phyloP scores from a whole-genome alignment of 345 rosid species.

The Camelina sativa region DNA sequence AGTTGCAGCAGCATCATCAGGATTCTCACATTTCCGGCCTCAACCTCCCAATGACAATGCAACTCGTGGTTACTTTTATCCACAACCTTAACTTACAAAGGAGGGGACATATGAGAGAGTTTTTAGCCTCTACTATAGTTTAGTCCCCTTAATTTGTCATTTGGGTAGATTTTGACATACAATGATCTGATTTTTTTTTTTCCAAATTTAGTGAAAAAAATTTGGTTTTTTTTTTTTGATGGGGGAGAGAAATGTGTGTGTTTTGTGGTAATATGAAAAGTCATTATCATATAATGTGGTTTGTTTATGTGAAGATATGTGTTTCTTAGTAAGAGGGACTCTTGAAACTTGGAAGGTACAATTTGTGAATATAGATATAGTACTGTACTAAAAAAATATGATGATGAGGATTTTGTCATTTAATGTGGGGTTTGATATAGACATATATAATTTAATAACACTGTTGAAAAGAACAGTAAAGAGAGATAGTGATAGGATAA shows the following conservation, averaged over 20 bases:
- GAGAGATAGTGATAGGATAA: slow-evolving; percentile 36
- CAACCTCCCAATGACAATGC: slow-evolving; percentile 41
- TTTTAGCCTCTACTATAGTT: background rate
- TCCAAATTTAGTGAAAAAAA: slow-evolving; percentile 9
- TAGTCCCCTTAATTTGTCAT: background rate
- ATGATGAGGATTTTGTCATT: slow-evolving; percentile 20
- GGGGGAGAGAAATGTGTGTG: background rate
- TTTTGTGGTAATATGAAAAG: background rate
- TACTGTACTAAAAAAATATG: background rate
- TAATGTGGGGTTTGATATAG: background rate
- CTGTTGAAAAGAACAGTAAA: slow-evolving; percentile 31
- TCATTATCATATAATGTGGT: background rate
- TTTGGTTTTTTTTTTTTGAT: background rate
- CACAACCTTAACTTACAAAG: slow-evolving; percentile 38
- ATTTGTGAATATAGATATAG: slow-evolving; percentile 7
- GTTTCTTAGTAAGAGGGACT: slow-evolving; percentile 15
- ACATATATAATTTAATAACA: background rate
- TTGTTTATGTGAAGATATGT: slow-evolving; percentile 1
- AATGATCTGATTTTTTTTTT: background rate
- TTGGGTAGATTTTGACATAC: slow-evolving; percentile 8
- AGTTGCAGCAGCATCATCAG: slow-evolving; percentile 51
- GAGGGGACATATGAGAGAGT: background rate
- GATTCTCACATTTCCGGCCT: slow-evolving; percentile 50
- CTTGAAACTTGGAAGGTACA: slow-evolving; percentile 29
- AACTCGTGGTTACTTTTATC: slow-evolving; percentile 37